Conservation (phyloP, 2,329 filamentous ascomycete genomes). For the Colletotrichum brevisporum region DNA sequence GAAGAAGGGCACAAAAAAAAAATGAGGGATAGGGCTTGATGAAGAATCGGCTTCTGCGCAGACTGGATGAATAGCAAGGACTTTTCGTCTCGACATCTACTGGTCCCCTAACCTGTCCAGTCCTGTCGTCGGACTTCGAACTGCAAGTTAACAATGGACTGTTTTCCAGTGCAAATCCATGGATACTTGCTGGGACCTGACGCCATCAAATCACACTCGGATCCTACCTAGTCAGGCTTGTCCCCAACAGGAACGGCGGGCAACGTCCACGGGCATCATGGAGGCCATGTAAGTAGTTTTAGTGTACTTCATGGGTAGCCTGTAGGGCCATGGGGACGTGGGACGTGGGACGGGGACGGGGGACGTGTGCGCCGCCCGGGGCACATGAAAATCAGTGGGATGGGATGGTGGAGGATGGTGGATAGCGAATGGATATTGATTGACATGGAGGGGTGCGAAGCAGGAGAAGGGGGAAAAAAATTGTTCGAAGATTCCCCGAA, state of each 20-base stretch:
- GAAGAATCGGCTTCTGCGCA: constrained; percentile 1
- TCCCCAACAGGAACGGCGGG: constrained; percentile 24
- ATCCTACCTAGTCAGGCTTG: constrained; percentile 22
- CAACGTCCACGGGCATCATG: constrained; percentile 3
- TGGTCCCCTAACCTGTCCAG: too few species aligned
- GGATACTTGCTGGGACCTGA: constrained; percentile 22
- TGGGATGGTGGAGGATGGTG: too few species aligned
- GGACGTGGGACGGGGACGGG: constrained; percentile 20
- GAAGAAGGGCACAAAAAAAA: background rate
- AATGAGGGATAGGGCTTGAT: background rate
- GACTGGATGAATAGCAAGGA: background rate
- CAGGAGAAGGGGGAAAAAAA: constrained; percentile 7
- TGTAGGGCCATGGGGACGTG: background rate
- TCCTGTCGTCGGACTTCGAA: background rate
- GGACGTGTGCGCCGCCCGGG: constrained; percentile 7
- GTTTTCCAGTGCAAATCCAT: background rate
- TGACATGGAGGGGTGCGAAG: constrained; percentile 7
- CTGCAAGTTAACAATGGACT: constrained; percentile 24
- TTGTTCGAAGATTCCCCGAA: constrained; percentile 14
- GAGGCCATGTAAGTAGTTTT: background rate
- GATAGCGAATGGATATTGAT: background rate
- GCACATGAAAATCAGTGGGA: constrained; percentile 24
- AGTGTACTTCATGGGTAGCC: too few species aligned
- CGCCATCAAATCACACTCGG: constrained; percentile 29
- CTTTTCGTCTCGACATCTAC: background rate